These are phyloP conservation scores for Phyllachora maydis DNA, from an alignment of 2,329 filamentous ascomycete species.

Conservation along the genomic window DNA sequence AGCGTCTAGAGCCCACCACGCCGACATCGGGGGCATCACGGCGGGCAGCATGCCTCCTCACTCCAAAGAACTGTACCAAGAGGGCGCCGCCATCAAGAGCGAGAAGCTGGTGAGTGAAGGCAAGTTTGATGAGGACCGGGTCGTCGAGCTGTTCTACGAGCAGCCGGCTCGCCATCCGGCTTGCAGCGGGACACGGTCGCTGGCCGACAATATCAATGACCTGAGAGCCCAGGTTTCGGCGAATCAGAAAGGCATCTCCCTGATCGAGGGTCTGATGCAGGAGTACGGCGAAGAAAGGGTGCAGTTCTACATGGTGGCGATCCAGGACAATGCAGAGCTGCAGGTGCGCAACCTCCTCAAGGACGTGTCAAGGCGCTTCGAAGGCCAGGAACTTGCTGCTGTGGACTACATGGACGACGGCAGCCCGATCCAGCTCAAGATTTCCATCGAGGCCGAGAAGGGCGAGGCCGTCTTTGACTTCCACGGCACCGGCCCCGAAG, in stretches of 20 bases:
- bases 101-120: constrained; percentile 59
- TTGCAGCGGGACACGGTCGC: constrained; percentile 58
- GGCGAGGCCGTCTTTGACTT: constrained; percentile 67
- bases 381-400: constrained; percentile 49
- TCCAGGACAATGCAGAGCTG: constrained; percentile 61
- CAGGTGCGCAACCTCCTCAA: constrained; percentile 58
- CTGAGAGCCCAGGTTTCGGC: constrained; percentile 74
- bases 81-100: constrained; percentile 42
- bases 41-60: constrained; percentile 70
- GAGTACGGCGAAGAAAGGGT: constrained; percentile 64
- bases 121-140: constrained; percentile 57
- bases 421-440: constrained; percentile 51
- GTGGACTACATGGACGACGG: constrained; percentile 80
- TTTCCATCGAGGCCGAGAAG: constrained; percentile 53
- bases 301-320: constrained; percentile 66
- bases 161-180: constrained; percentile 58
- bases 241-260: constrained; percentile 66
- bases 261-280: constrained; percentile 53
- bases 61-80: constrained; percentile 42
- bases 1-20: constrained; percentile 62
- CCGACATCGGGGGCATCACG: constrained; percentile 67
- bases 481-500: constrained; percentile 52
- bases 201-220: constrained; percentile 71
- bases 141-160: constrained; percentile 48
- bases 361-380: constrained; percentile 45